A percentile compares a stretch with the other conserved stretches of the same genome.
These are phyloP conservation scores for Umbellularia californica DNA, from an alignment of 164 flowering plant genomes.

Conservation along the genomic window DNA sequence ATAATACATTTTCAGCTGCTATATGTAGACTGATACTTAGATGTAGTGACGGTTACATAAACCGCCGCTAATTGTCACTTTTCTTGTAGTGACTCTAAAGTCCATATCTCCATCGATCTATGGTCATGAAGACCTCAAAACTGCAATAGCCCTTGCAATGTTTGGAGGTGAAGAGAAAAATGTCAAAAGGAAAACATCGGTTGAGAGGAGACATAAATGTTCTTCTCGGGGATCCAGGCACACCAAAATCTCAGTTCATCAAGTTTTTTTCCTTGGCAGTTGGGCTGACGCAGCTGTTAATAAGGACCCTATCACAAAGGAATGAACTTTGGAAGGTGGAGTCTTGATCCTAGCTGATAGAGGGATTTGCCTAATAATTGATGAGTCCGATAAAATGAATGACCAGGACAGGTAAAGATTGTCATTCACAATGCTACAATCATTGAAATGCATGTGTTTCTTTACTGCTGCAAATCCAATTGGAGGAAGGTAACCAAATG, in stretches of 20 bases:
- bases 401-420: conserved; percentile 82
- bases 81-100: no score
- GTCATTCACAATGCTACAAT: background rate
- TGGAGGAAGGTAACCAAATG: conserved; percentile 73
- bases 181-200: conserved; percentile 68
- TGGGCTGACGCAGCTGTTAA: conserved; percentile 98
- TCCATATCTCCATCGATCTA: no score
- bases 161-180: no score
- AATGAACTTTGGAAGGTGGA: conserved; percentile 99
- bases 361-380: conserved; percentile 85
- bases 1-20: no score
- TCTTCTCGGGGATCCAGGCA: conserved; percentile 97
- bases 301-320: conserved; percentile 94
- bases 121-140: no score
- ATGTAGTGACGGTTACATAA: no score
- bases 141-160: no score
- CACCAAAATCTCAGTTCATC: conserved; percentile 97
- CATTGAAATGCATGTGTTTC: background rate
- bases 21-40: no score
- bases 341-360: conserved; percentile 95
- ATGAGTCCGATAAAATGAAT: conserved; percentile 99
- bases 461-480: conserved; percentile 90
- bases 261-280: conserved; percentile 57
- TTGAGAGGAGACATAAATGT: conserved; percentile 93
- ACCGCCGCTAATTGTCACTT: no score